Evolutionary conservation across 371 early-diverging fungal genomes (phyloP), one percentile per base, ranked within the genome.

Genomic region (Vairimorpha necatrix): DNA sequence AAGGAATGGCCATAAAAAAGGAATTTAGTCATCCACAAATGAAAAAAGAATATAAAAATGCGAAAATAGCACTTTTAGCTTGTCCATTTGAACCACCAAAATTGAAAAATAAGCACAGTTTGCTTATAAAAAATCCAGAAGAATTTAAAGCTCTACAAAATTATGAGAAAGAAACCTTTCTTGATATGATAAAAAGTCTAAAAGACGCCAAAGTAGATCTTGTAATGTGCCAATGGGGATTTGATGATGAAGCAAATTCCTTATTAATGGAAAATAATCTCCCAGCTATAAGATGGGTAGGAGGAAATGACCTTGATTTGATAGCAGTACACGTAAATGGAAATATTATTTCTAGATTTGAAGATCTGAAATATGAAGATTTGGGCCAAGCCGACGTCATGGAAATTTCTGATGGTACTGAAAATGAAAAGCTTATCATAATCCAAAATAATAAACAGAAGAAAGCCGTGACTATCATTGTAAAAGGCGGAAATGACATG

Each of bases 51-150:
- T 88, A 97, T 72, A 87, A 88, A 68, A 90, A 98, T 84, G 96
- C 94, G 83, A 92, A 91, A 86, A 91, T 99, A 79, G 98, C 97
- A 47, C 92, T 99, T 74, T 86, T 99, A 42, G 96, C 95, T 39
- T 98, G 98, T 87, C 94, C 99, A 38, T 99, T 99, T 85, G 99
- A 99, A 88, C 98, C 98, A 61, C 98, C 98, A 76, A 96, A 96
- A 89, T 94, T 98, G 82, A 98, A 99, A 89, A 97, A 95, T 81
- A 98, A 99, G 90, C 97, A 97, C 85, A 93, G 93, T 88, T 88
- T 98, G 63, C 93, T 95, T 79, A 95, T 99, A 81, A 91, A 91
- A 22, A 90, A 90, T 13, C 95, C 93, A 28, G 95, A 95, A 82
- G 97, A 96, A 86, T 99, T 92, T 88, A 88, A 93, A 84, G 91